These are phyloP conservation scores for Colletotrichum somersetense DNA, from an alignment of 2,329 filamentous ascomycete species.

Conservation along the genomic window DNA sequence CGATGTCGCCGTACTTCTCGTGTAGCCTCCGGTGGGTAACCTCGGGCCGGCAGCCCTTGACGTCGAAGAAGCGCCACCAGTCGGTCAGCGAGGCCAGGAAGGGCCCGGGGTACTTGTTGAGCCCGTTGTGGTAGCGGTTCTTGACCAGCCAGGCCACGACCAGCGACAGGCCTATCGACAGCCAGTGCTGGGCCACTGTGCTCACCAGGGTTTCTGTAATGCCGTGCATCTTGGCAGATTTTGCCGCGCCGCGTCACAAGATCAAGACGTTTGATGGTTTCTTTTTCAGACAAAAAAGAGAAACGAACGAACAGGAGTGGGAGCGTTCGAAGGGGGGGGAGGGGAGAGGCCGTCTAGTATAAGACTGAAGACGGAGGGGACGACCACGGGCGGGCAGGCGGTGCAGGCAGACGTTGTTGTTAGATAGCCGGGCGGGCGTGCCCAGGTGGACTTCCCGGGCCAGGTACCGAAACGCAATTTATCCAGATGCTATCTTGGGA, in stretches of 20 bases:
- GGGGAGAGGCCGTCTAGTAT: background rate
- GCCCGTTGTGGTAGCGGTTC: constrained; percentile 66
- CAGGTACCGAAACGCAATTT: constrained; percentile 37
- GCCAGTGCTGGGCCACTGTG: constrained; percentile 59
- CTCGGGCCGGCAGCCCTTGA: constrained; percentile 73
- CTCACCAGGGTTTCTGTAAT: constrained; percentile 53
- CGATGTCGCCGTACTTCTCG: constrained; percentile 77
- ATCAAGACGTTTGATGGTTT: background rate
- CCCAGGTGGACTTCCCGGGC: constrained; percentile 22
- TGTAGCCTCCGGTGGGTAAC: constrained; percentile 77
- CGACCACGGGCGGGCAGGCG: constrained; percentile 9
- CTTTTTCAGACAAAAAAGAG: background rate
- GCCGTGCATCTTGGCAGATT: constrained; percentile 44
- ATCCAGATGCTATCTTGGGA: constrained; percentile 32
- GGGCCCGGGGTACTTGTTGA: constrained; percentile 80
- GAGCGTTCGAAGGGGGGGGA: too few species aligned
- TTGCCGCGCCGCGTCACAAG: background rate
- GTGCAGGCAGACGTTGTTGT: background rate
- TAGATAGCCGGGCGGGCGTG: constrained; percentile 20
- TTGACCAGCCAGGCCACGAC: constrained; percentile 58
- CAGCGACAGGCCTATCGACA: constrained; percentile 50
- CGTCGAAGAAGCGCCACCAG: constrained; percentile 81
- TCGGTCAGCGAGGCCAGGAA: constrained; percentile 73
- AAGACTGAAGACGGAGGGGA: background rate
- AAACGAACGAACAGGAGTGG: too few species aligned